Evolutionary conservation across 768 basidiomycete genomes (phyloP), one percentile per base, ranked within the genome.

Genomic region (Calocera cornea): DNA sequence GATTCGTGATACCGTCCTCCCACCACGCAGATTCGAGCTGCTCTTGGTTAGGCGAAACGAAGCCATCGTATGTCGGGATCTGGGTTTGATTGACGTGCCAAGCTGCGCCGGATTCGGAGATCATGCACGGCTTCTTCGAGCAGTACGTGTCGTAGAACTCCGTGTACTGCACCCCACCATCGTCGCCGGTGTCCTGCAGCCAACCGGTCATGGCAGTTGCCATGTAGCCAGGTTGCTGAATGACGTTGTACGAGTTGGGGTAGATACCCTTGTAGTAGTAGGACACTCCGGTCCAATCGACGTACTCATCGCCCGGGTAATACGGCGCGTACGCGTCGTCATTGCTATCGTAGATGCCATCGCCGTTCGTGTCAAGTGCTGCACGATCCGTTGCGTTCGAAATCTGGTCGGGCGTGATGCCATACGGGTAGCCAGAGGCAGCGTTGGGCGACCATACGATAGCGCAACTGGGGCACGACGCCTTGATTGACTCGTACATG

Each of bases 231-330:
- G 54, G 27, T 10, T 27, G 54, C 54, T 60, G 14, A 33, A 60
- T 60, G 54, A 60, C 19, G 31, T 60, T 60, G 54, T 60, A 60
- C 31, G 54, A 27, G 54, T 60, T 60, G 27, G 54, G 54, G 54
- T 60, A 60, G 54, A 60, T 19, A 60, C 54, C 54, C 31, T 60
- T 60, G 68, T 68, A 73, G 68, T 71, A 71, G n/a, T 73, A 68
- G 17, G 73, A 73, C 33, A 75, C 27, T 1, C 73, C 74, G 49
- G 69, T 70, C 74, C 74, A 75, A 69, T 75, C 74, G 38, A 75
- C 73, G n/a, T 69, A n/a, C 24, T 72, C 68, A 54, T 72, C 72
- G 1, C 74, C 74, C 0, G 74, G 74, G 64, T 70, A 75, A 67
- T 70, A 75, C 19, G 74, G 73, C 29, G 69, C 34, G 41, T 72